phyloP scores from a whole-genome alignment of 768 basidiomycete genomes.

The Mycena filopes region DNA sequence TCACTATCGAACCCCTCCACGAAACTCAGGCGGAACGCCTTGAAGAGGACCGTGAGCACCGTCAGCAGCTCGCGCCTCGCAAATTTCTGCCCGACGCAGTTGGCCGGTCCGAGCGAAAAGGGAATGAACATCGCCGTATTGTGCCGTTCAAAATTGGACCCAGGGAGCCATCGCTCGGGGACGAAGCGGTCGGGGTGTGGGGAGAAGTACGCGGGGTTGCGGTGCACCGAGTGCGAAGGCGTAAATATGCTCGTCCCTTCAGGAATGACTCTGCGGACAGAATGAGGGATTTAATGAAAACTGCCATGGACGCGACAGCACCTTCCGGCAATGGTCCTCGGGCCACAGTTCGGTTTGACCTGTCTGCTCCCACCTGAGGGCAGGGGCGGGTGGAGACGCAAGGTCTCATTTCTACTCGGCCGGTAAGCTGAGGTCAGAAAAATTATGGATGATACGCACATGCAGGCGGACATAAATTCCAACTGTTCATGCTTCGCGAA shows the following conservation, averaged over 20 bases:
- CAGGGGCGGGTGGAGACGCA: conserved; percentile 62
- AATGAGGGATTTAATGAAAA: background rate
- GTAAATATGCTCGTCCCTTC: conserved; percentile 56
- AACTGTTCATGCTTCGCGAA: conserved; percentile 40
- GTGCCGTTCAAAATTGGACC: conserved; percentile 31
- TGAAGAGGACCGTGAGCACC: conserved; percentile 49
- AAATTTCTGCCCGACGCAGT: conserved; percentile 55
- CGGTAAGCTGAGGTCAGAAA: background rate
- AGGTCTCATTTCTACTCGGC: conserved; percentile 56
- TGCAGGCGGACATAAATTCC: conserved; percentile 47
- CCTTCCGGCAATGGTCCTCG: conserved; percentile 7
- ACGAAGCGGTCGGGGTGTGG: conserved; percentile 56
- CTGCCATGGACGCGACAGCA: background rate
- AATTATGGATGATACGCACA: conserved; percentile 41
- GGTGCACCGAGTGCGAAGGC: conserved; percentile 56
- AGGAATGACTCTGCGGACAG: conserved; percentile 52
- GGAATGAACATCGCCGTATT: conserved; percentile 52
- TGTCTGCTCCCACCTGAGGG: conserved; percentile 51
- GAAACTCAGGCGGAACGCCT: conserved; percentile 50
- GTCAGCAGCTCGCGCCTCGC: conserved; percentile 54
- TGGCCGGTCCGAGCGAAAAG: conserved; percentile 54
- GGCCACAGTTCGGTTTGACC: conserved; percentile 25
- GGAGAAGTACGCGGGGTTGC: conserved; percentile 60
- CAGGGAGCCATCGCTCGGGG: conserved; percentile 51
- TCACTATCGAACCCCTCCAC: conserved; percentile 42